Evolutionary conservation across 1,139 yeast species (phyloP).

Genomic region (Sugiyamaella castrensis): DNA sequence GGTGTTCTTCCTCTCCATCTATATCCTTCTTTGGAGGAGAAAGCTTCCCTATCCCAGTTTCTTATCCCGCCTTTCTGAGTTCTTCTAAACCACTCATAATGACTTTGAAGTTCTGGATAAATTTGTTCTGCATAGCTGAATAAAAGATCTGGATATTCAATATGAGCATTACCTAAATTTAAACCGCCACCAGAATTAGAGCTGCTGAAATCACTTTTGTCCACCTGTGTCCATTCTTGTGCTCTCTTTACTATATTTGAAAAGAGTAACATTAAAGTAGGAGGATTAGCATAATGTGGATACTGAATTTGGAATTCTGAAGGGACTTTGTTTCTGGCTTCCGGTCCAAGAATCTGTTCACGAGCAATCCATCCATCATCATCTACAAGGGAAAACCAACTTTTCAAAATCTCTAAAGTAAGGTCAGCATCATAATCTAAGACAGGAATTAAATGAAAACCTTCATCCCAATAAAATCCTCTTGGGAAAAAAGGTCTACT

Average conservation of each 20-base stretch:
- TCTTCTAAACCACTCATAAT: slow-evolving; percentile 79
- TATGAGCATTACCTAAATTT: slow-evolving; percentile 46
- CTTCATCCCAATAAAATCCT: slow-evolving; percentile 99
- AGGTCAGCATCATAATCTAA: slow-evolving; percentile 82
- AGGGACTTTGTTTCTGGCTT: slow-evolving; percentile 87
- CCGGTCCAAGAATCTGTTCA: slow-evolving; percentile 90
- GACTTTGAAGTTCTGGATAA: slow-evolving; percentile 73
- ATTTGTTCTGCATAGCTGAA: slow-evolving; percentile 58
- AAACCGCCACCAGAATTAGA: slow-evolving; percentile 6
- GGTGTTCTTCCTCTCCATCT: slow-evolving; percentile 93
- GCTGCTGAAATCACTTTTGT: neutral
- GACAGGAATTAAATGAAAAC: slow-evolving; percentile 84
- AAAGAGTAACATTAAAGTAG: slow-evolving; percentile 81
- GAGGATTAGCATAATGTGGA: slow-evolving; percentile 93
- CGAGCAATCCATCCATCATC: slow-evolving; percentile 96
- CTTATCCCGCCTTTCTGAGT: slow-evolving; percentile 75
- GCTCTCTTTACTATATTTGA: slow-evolving; percentile 60
- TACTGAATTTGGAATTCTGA: slow-evolving; percentile 80
- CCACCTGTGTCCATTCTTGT: slow-evolving; percentile 17
- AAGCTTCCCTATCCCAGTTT: slow-evolving; percentile 65
- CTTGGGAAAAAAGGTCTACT: slow-evolving; percentile 93
- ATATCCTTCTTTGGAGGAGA: slow-evolving; percentile 60
- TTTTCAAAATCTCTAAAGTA: slow-evolving; percentile 72
- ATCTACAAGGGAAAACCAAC: slow-evolving; percentile 88
- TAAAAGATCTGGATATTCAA: slow-evolving; percentile 61